Evolutionary conservation across 176 grass and related monocot species (phyloP), one percentile per base, ranked within the genome.

Genomic region (Panicum miliaceum): DNA sequence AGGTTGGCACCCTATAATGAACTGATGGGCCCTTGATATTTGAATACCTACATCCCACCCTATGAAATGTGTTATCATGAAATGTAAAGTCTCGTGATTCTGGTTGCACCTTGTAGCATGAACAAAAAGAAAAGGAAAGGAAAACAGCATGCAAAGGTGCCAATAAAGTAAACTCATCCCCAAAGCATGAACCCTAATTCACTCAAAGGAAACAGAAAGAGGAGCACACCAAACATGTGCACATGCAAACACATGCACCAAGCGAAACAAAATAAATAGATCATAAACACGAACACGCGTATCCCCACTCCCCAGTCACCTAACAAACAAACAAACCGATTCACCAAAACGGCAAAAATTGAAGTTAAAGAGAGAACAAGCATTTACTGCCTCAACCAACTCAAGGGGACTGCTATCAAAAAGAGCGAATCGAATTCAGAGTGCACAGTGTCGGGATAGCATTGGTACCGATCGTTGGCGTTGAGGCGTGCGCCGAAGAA

Each of bases 401-500:
- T 53, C 35, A 13, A 32, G 59, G 1, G 51, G 25, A 29, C 35
- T 54, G 50, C 0, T 27, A 45, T n/a, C n/a, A n/a, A 22, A 56
- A 54, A 53, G 0, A 3, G 46, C 15, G 47, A 73, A 41, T 60
- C 38, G 61, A 75, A 75, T 50, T 50, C 12, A 29, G 82, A 58
- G 66, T 52, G 25, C 23, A 23, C 15, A 6, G 71, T 3, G 7
- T 22, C 4, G 19, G 51, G 42, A 26, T 1, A 41, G 80, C 7
- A 76, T 47, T 52, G 41, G 58, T 81, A 94, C 92, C 92, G 84
- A 47, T 94, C 92, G 71, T 91, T 94, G 8, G 76, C 82, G 80
- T 84, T 94, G 86, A 94, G 86, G 20, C 65, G 86, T 11, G 89
- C 92, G 37, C 80, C 86, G 52, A 89, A 88, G 89, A 89, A 94